Base-by-base conservation (phyloP, 108 stramenopile genomes). In the Nitzschia sp. region DNA sequence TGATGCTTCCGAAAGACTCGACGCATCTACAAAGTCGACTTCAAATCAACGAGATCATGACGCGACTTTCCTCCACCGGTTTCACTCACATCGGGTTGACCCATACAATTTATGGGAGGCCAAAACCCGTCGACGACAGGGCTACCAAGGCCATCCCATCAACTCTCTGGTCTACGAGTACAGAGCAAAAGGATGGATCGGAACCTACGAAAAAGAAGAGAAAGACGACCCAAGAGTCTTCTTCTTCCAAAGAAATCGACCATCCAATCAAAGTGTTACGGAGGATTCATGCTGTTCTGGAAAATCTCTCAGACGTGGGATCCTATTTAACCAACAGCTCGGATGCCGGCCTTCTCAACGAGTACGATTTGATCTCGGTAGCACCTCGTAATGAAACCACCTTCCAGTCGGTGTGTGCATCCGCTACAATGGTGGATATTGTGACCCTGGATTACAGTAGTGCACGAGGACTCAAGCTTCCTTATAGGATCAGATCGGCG, bases 301-400 rank as follows among this genome's bases (percentile, higher is more conserved):
- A 91, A 83, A 81, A 85, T 66, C 57, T 83, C 15, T 77, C 78
- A 30, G 90, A 91, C 63, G 82, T 88, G 29, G 74, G 63, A 8
- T 15, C 28, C 31, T 76, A 73, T 68, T 17, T 66, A 48, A 50
- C 57, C 32, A 75, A 54, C 35, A 53, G 36, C 38, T 48, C 23
- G 50, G 53, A 70, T 45, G 50, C 26, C 34, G 58, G 52, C 19
- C 28, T 87, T 34, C 59, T 85, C 0, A 59, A 78, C 30, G 81
- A 79, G 45, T 91, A 91, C 58, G 90, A 91, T 58, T 52, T 91
- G 15, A 44, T 91, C 13, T 88, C 90, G 4, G 60, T 88, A 17
- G 76, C 83, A 41, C 87, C 90, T 15, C 80, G 81, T 46, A 88
- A 86, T 59, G 90, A 88, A 38, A 73, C 58, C 2, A 76, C 76